Conservation (phyloP, 345 rosid genomes). For the Pugionium cornutum region DNA sequence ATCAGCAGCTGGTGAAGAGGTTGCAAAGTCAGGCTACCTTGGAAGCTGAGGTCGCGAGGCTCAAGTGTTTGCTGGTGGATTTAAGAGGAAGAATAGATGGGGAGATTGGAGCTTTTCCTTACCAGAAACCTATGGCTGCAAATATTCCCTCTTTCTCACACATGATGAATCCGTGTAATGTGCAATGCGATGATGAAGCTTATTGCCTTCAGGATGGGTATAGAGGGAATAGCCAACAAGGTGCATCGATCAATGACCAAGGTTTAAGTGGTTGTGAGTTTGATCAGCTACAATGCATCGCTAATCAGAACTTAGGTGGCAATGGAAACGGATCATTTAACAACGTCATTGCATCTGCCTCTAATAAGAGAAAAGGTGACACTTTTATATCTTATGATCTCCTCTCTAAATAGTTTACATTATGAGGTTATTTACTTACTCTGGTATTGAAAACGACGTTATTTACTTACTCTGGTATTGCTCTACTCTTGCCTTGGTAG, state of each 20-base stretch:
- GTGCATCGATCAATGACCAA: slow-evolving; percentile 47
- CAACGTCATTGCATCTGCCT: slow-evolving; percentile 46
- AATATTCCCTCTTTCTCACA: slow-evolving; percentile 51
- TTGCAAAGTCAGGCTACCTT: slow-evolving; percentile 85
- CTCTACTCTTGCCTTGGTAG: slow-evolving; percentile 11
- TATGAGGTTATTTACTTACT: not conserved
- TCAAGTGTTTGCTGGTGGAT: slow-evolving; percentile 96
- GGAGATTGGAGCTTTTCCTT: slow-evolving; percentile 93
- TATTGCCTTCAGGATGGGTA: slow-evolving; percentile 62
- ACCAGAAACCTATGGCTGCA: slow-evolving; percentile 63
- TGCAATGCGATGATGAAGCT: slow-evolving; percentile 69
- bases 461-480: slow-evolving; percentile 1
- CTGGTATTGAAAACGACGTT: not conserved
- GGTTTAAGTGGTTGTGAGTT: slow-evolving; percentile 61
- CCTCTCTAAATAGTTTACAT: not conserved
- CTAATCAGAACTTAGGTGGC: slow-evolving; percentile 54
- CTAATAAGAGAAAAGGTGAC: slow-evolving; percentile 75
- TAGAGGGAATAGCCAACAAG: slow-evolving; percentile 59
- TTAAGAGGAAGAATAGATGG: slow-evolving; percentile 96
- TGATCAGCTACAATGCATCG: slow-evolving; percentile 63
- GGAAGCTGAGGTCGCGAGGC: slow-evolving; percentile 88
- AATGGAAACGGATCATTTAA: slow-evolving; percentile 43
- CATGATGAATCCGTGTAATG: slow-evolving; percentile 81
- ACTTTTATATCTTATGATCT: slow-evolving; percentile 1
- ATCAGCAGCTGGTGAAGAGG: slow-evolving; percentile 84